Evolutionary conservation across 306 rosid genomes (phyloP).

Genomic region (Mimosa pudica): DNA sequence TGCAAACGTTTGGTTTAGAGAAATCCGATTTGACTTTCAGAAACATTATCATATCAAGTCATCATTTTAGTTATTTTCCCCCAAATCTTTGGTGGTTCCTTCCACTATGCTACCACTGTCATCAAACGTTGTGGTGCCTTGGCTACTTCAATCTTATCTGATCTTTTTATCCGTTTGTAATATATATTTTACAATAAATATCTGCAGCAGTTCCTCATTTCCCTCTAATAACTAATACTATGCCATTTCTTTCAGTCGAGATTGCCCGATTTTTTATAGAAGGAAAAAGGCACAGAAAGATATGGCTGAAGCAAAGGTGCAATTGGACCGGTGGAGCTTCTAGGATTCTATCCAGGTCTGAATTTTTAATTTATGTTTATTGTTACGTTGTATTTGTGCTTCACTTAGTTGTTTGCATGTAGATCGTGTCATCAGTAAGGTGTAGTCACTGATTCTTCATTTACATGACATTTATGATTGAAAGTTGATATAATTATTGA

Average conservation of each 20-base stretch:
- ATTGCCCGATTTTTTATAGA: conserved; percentile 94
- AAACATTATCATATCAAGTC: conserved; percentile 3
- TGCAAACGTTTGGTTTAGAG: conserved; percentile 22
- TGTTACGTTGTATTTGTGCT: neutral
- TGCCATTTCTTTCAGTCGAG: conserved; percentile 68
- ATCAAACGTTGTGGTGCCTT: conserved; percentile 23
- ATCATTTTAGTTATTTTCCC: neutral
- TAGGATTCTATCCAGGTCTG: conserved; percentile 44
- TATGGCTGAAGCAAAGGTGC: conserved; percentile 90
- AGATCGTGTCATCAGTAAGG: too few relatives aligned
- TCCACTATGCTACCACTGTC: neutral
- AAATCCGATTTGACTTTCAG: neutral
- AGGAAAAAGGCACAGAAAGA: conserved; percentile 97
- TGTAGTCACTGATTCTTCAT: neutral
- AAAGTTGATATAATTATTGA: too few relatives aligned
- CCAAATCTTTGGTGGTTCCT: conserved; percentile 1
- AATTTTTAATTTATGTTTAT: neutral
- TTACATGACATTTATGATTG: neutral
- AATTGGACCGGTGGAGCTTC: conserved; percentile 88
- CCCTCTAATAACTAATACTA: conserved; percentile 11
- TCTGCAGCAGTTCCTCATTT: conserved; percentile 21
- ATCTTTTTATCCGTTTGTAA: neutral
- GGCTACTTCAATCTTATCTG: conserved; percentile 12
- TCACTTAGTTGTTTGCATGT: neutral
- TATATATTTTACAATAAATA: neutral